Percentiles rank a stretch among this genome's conserved stretches.
Evolutionary conservation across 2,329 filamentous ascomycete species (phyloP).

Genomic region (Diaporthe sp.): DNA sequence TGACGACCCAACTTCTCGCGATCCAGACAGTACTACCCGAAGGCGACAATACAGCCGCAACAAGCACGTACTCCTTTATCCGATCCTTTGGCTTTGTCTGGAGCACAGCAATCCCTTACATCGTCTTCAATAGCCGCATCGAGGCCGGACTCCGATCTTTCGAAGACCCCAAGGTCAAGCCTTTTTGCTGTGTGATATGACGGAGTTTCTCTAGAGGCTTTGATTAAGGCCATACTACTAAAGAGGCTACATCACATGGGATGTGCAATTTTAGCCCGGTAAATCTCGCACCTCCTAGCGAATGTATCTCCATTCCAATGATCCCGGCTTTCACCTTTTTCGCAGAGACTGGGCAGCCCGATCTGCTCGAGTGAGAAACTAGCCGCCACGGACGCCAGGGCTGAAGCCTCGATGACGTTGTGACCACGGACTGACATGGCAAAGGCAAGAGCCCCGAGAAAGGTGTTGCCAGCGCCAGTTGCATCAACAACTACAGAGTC

Average conservation of each 20-base stretch:
- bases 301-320: slow-evolving; percentile 7
- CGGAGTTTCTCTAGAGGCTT: too few relatives aligned
- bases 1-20: too few relatives aligned
- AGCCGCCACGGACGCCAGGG: slow-evolving; percentile 49
- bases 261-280: background rate
- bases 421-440: slow-evolving; percentile 42
- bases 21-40: too few relatives aligned
- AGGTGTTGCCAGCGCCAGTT: slow-evolving; percentile 53
- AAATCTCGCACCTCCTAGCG: background rate
- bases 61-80: too few relatives aligned
- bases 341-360: slow-evolving; percentile 42
- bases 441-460: slow-evolving; percentile 49
- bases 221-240: background rate
- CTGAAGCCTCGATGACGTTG: slow-evolving; percentile 45
- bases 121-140: too few relatives aligned
- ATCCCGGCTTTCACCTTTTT: background rate
- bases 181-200: too few relatives aligned
- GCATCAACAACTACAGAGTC: slow-evolving; percentile 47
- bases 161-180: too few relatives aligned
- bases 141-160: too few relatives aligned
- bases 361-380: slow-evolving; percentile 51
- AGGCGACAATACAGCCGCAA: too few relatives aligned
- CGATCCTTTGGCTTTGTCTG: too few relatives aligned
- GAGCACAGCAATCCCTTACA: too few relatives aligned
- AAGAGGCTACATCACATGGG: background rate